Conservation (phyloP, 345 rosid species). For the Kandelia obovata region DNA sequence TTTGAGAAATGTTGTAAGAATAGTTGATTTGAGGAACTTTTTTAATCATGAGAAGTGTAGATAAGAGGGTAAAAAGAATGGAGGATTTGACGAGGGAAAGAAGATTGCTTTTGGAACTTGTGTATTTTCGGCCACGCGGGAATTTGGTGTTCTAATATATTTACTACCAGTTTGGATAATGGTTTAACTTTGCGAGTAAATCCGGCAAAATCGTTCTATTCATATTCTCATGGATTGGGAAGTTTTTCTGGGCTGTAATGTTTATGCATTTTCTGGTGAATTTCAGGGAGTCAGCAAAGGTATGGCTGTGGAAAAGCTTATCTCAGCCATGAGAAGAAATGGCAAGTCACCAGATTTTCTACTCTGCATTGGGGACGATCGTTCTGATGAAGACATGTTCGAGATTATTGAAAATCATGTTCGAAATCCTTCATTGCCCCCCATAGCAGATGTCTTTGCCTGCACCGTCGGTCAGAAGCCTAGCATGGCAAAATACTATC, state of each 20-base stretch:
- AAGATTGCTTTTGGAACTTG: no score
- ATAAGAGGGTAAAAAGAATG: no score
- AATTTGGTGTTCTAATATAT: no score
- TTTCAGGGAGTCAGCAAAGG: constrained; percentile 80
- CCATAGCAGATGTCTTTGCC: constrained; percentile 54
- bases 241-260: background rate
- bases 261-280: constrained; percentile 11
- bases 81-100: no score
- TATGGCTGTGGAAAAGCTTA: constrained; percentile 54
- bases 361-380: constrained; percentile 77
- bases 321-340: constrained; percentile 44
- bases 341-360: constrained; percentile 64
- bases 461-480: constrained; percentile 90
- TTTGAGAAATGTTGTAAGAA: no score
- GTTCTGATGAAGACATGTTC: constrained; percentile 87
- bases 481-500: constrained; percentile 80
- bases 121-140: no score
- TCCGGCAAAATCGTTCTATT: no score
- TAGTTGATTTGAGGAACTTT: no score
- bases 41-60: no score
- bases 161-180: no score
- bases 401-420: constrained; percentile 46
- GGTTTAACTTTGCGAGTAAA: no score
- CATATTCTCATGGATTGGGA: no score
- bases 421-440: constrained; percentile 38